Base-by-base conservation (phyloP, 257 asterid species). In the Striga asiatica region DNA sequence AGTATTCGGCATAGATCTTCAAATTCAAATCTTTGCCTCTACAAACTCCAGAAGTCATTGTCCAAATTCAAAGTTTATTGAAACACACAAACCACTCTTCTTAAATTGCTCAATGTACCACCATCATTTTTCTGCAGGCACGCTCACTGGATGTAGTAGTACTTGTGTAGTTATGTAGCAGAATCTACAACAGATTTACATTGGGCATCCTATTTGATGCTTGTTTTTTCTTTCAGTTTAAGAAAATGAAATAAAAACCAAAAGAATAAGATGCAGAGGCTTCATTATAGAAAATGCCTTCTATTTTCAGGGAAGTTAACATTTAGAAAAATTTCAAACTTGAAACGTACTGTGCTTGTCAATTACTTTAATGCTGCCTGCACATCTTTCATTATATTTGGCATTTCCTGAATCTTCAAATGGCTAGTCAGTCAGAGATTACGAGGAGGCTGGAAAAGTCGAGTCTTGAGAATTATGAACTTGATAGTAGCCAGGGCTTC, bases 371-470 rank as follows among this genome's bases (percentile, higher is more conserved):
- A 18, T 31, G 49, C 16, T 25, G 52, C 23, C 27, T 54, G 11
- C 62, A 50, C 56, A 51, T 50, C 42, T 57, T 51, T 21, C 54
- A 58, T 14, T 57, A 60, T 42, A 54, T 50, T 56, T 50, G 67
- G 74, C 71, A 54, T 61, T 73, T 73, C 68, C 94, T 91, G 86
- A 91, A 73, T 78, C 68, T 73, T 78, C 69, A 56, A 73, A 74
- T 82, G 94, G 92, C 85, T 91, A 82, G 92, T 83, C 88, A 91
- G 98, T 81, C 98, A 52, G 96, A 86, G 68, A 84, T 91, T 56
- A 73, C 96, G 28, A 70, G 98, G 82, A 84, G 76, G 87, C 68
- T 86, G 77, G 96, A 86, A 71, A 78, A 75, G 61, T 81, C 93
- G 61, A 65, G 73, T 76, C 78, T 74, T 71, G 85, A 79, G 59